Conservation (phyloP, 345 rosid species). For the thale cress (Arabidopsis thaliana) region TAIR10.1 NC_003075.7:9099501-9100000, state of each 20-base stretch:
- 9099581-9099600: background rate
- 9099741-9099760: slow-evolving; percentile 81
- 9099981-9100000: slow-evolving; percentile 21
- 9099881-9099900: slow-evolving; percentile 2
- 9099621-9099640: background rate
- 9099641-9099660: slow-evolving; percentile 86
- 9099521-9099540: slow-evolving; percentile 3
- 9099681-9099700: slow-evolving; percentile 71
- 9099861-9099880: slow-evolving; percentile 1
- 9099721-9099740: slow-evolving; percentile 95
- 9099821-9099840: slow-evolving; percentile 81
- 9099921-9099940: background rate
- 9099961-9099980: background rate
- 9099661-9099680: slow-evolving; percentile 95
- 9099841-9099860: slow-evolving; percentile 67
- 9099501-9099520: slow-evolving; percentile 13
- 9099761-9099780: slow-evolving; percentile 58
- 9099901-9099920: background rate
- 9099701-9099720: slow-evolving; percentile 82
- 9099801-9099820: slow-evolving; percentile 66
- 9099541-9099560: background rate
- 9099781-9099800: slow-evolving; percentile 72
- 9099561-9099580: background rate
- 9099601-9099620: slow-evolving; percentile 11
- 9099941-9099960: slow-evolving; percentile 7